phyloP scores from a whole-genome alignment of 768 basidiomycete genomes.

The Boletus edulis region DNA sequence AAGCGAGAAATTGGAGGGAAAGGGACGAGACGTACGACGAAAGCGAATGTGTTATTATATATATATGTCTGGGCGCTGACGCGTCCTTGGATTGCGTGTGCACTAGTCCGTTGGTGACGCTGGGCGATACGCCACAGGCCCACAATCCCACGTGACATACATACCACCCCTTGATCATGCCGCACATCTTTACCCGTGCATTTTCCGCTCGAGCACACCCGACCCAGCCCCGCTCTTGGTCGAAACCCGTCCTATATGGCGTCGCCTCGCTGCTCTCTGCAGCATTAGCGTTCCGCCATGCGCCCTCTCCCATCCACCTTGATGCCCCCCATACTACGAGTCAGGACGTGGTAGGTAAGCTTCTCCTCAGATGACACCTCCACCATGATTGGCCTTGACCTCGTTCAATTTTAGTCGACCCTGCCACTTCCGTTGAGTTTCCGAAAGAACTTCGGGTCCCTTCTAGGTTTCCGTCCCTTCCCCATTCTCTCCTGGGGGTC shows the following conservation, averaged over 20 bases:
- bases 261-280: constrained; percentile 32
- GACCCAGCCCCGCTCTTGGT: constrained; percentile 4
- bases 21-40: constrained; percentile 27
- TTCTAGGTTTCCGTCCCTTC: constrained; percentile 58
- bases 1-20: constrained; percentile 11
- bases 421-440: constrained; percentile 71
- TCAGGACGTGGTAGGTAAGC: constrained; percentile 24
- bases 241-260: constrained; percentile 31
- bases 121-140: neutral
- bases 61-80: constrained; percentile 23
- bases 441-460: constrained; percentile 64
- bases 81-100: constrained; percentile 25
- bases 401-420: constrained; percentile 49
- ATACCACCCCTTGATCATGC: constrained; percentile 4
- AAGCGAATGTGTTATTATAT: constrained; percentile 11
- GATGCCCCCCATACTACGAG: constrained; percentile 36
- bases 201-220: neutral
- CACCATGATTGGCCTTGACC: neutral
- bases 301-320: constrained; percentile 37
- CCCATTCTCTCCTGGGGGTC: constrained; percentile 72
- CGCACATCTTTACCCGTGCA: neutral
- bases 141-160: constrained; percentile 17
- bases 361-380: too few relatives aligned
- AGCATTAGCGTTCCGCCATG: constrained; percentile 27
- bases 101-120: neutral